phyloP scores from a whole-genome alignment of 73 alveolate genomes.

The Halteria grandinella region DNA sequence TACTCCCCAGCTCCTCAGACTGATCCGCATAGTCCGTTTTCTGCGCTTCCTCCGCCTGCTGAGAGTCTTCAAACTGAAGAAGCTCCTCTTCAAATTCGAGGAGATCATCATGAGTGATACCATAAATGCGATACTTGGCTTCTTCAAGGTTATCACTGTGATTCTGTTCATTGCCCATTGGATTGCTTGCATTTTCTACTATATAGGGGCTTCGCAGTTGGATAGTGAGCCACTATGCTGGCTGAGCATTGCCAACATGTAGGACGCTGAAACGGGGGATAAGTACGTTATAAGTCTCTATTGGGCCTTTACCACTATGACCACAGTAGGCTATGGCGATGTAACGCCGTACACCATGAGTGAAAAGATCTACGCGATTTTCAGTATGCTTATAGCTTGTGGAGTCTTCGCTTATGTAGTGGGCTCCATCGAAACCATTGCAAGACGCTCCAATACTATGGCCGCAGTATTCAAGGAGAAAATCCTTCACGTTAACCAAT shows the following conservation, averaged over 20 bases:
- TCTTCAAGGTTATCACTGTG: conserved; percentile 42
- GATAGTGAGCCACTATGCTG: conserved; percentile 46
- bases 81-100: conserved; percentile 74
- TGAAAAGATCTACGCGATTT: conserved; percentile 71
- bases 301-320: conserved; percentile 71
- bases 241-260: conserved; percentile 26
- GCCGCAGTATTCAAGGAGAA: conserved; percentile 55
- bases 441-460: conserved; percentile 48
- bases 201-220: conserved; percentile 7
- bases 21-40: conserved; percentile 60
- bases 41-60: conserved; percentile 66
- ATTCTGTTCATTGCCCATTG: conserved; percentile 64
- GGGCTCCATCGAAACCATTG: conserved; percentile 64
- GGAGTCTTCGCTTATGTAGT: conserved; percentile 76
- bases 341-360: conserved; percentile 58
- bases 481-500: conserved; percentile 63
- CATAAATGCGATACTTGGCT: conserved; percentile 37
- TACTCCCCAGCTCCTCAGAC: conserved; percentile 64
- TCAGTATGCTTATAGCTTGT: conserved; percentile 69
- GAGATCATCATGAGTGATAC: conserved; percentile 69
- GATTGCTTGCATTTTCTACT: conserved; percentile 62
- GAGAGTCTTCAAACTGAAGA: conserved; percentile 68
- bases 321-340: conserved; percentile 75
- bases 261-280: conserved; percentile 27
- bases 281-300: conserved; percentile 61